Percentiles rank a stretch among this genome's conserved stretches.
These are phyloP conservation scores for Diplocarpon mali DNA, from an alignment of 2,329 filamentous ascomycete species.

Conservation along the genomic window DNA sequence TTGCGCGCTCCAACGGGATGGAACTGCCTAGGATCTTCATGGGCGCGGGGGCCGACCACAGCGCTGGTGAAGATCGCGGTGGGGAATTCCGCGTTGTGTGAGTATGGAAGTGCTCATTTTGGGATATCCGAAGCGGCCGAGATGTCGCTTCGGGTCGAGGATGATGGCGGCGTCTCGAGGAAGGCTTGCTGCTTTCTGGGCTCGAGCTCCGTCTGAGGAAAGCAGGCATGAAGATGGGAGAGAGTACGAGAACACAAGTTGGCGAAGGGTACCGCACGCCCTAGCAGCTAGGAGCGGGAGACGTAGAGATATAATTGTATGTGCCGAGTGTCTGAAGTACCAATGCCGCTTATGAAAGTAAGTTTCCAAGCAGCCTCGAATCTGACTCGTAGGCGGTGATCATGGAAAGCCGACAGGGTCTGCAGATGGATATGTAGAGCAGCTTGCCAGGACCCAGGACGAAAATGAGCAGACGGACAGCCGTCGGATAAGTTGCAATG, in stretches of 20 bases:
- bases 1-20: slow-evolving; percentile 1
- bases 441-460: neutral
- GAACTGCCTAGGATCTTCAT: slow-evolving; percentile 8
- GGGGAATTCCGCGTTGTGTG: slow-evolving; percentile 12
- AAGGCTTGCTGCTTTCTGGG: slow-evolving; percentile 13
- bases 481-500: neutral
- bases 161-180: slow-evolving; percentile 12
- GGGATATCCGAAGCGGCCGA: slow-evolving; percentile 7
- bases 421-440: neutral
- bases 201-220: slow-evolving; percentile 10
- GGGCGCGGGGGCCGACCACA: slow-evolving; percentile 9
- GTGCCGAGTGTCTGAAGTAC: neutral
- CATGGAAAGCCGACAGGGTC: neutral
- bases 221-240: slow-evolving; percentile 16
- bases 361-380: neutral
- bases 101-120: slow-evolving; percentile 7
- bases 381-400: neutral
- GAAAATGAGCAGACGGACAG: neutral
- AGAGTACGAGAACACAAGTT: slow-evolving; percentile 1
- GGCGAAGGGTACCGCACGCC: neutral
- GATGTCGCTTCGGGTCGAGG: slow-evolving; percentile 6
- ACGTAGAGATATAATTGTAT: neutral
- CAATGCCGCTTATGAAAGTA: neutral
- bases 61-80: slow-evolving; percentile 7
- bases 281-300: neutral